Conservation (phyloP, 176 grass and related monocot genomes). For the Oryza rufipogon region DNA sequence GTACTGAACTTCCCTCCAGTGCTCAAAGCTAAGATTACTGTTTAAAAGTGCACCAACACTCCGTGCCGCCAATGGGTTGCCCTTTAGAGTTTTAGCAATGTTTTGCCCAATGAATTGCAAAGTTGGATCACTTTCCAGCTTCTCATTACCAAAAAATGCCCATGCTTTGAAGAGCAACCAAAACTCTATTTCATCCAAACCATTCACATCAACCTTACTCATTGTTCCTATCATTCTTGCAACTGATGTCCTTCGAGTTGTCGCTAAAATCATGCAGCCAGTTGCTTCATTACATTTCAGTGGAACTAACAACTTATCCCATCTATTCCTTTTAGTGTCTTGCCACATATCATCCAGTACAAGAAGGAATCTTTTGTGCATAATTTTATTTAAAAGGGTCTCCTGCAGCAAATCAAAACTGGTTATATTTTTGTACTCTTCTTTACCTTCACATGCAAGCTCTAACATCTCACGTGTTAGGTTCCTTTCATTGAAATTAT, state of each 20-base stretch:
- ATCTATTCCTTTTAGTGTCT: neutral
- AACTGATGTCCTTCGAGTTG: constrained; percentile 32
- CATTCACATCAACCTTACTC: neutral
- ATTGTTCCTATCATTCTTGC: constrained; percentile 33
- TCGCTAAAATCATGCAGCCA: constrained; percentile 45
- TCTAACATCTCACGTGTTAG: no score
- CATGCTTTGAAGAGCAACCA: constrained; percentile 51
- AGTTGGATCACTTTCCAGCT: neutral
- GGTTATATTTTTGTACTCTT: no score
- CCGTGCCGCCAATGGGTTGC: constrained; percentile 24
- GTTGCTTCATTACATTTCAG: neutral
- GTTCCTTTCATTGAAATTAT: no score
- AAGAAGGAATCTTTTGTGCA: constrained; percentile 14
- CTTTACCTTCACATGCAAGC: no score
- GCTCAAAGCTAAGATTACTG: neutral
- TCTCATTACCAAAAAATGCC: constrained; percentile 48
- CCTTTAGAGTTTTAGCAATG: constrained; percentile 21
- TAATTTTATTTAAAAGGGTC: constrained; percentile 25
- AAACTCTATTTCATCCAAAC: constrained; percentile 36
- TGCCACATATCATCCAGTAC: constrained; percentile 38
- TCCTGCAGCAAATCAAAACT: neutral
- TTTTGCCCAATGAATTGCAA: neutral
- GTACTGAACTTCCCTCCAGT: constrained; percentile 11
- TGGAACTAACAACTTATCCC: constrained; percentile 33
- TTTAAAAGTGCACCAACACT: constrained; percentile 18